Evolutionary conservation across 768 basidiomycete species (phyloP), one percentile per base, ranked within the genome.

Genomic region (Artomyces pyxidatus): DNA sequence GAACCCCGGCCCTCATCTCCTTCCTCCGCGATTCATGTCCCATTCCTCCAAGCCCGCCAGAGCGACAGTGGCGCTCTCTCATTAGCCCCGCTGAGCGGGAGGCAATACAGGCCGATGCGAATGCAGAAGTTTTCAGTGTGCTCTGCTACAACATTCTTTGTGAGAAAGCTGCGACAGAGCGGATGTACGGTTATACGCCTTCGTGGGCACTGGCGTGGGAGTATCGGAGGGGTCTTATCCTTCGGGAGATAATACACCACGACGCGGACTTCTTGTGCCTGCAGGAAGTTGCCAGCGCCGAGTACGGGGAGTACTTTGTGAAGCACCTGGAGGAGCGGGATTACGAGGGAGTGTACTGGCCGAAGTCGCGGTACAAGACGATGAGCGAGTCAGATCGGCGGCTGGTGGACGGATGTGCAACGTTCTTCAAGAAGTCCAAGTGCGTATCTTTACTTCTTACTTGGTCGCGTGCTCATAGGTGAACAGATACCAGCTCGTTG

Each of bases 131-230:
- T 2, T 83, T 95, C 68, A 85, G 78, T 42, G 76, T 88, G 26
- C 70, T 97, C 16, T 86, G 78, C 63, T 97, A 91, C 75, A 99
- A 99, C 67, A 93, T 98, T 53, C 80, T 99, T 10, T 94, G 89
- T 66, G 89, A 95, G 62, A 79, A 81, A 62, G 87, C 79, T 58
- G 96, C 96, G 12, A 93, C 94, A 26, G 80, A 85, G 58, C 74
- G 80, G 55, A 66, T 94, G 64, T 99, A 98, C 63, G 92, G 91
- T 1, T 99, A 99, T 66, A 98, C 96, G 0, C 96, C 96, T 1
- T 75, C 83, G 1, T 98, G 96, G 95, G 96, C 96, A 0, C 72
- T 99, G 32, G 72, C 79, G n/a, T 99, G 96, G 96, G 80, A 85
- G 39, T 97, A 93, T 62, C 80, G 96, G 51, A 92, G 88, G 66